Evolutionary conservation across 192 early-diverging fungal species (phyloP).

Genomic region (Pilobolus umbonatus): DNA sequence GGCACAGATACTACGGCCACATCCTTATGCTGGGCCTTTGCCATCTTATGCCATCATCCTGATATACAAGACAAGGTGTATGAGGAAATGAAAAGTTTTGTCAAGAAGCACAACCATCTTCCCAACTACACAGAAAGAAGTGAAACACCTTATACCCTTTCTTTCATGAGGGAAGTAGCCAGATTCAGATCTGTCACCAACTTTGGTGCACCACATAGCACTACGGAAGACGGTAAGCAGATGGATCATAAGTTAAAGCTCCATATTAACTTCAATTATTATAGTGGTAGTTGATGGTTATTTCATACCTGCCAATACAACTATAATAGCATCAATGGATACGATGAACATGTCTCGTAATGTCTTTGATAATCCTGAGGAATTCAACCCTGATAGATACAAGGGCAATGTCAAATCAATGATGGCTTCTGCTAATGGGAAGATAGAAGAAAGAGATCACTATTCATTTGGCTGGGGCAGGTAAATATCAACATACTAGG

Average conservation of each 20-base stretch:
- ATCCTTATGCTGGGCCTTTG: background rate
- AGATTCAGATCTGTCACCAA: background rate
- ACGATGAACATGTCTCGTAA: background rate
- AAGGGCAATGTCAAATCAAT: background rate
- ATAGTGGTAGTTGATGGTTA: background rate
- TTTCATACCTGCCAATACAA: background rate
- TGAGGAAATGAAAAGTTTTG: background rate
- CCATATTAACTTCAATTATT: background rate
- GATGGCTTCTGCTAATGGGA: background rate
- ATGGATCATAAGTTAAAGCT: background rate
- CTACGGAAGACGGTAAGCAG: background rate
- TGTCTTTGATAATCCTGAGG: background rate
- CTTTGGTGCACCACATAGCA: background rate
- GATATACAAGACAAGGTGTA: background rate
- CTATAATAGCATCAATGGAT: background rate
- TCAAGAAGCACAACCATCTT: background rate
- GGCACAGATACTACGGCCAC: background rate
- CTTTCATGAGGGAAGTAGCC: background rate
- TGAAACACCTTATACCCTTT: background rate
- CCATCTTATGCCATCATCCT: background rate
- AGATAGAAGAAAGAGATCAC: background rate
- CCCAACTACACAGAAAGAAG: background rate
- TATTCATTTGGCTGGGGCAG: constrained; percentile 1
- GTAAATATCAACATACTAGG: too few relatives aligned
- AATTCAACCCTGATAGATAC: background rate